Evolutionary conservation across 2,329 filamentous ascomycete species (phyloP).

Genomic region (Pestalotiopsis sp.): DNA sequence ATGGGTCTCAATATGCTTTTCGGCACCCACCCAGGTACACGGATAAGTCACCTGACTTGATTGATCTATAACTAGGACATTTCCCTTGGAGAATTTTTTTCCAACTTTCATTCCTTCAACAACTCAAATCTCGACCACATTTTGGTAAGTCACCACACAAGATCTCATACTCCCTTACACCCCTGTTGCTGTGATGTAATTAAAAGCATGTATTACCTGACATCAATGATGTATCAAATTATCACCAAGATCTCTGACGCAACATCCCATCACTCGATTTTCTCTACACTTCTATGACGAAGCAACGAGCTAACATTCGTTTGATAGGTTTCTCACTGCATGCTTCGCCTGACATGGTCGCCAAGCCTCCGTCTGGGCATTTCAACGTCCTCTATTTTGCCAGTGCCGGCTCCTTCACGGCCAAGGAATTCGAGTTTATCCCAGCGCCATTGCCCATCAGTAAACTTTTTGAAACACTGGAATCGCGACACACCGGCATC

Average conservation of each 20-base stretch:
- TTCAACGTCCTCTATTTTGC: constrained; percentile 86
- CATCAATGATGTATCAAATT: constrained; percentile 55
- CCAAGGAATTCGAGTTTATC: constrained; percentile 65
- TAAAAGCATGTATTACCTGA: constrained; percentile 62
- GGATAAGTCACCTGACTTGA: constrained; percentile 10
- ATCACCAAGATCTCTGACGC: constrained; percentile 74
- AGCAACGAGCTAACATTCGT: constrained; percentile 10
- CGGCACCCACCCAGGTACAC: constrained; percentile 1
- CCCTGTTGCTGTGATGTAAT: constrained; percentile 47
- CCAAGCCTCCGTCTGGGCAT: constrained; percentile 58
- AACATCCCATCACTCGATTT: constrained; percentile 21
- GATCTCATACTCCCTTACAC: constrained; percentile 5
- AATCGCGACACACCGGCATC: constrained; percentile 70
- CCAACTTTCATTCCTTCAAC: constrained; percentile 6
- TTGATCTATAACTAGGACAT: not conserved
- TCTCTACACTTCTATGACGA: constrained; percentile 2
- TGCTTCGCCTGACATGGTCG: constrained; percentile 11
- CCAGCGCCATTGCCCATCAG: constrained; percentile 64
- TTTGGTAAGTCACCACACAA: constrained; percentile 18
- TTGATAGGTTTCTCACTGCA: not conserved
- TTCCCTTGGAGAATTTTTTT: not conserved
- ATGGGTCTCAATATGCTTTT: not conserved
- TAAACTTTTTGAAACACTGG: constrained; percentile 66
- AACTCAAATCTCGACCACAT: not conserved
- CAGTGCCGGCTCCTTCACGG: constrained; percentile 68